Percentiles rank a stretch among this genome's conserved stretches.
These are phyloP conservation scores for Scleroderma bovista DNA, from an alignment of 768 basidiomycete genomes.

Conservation along the genomic window DNA sequence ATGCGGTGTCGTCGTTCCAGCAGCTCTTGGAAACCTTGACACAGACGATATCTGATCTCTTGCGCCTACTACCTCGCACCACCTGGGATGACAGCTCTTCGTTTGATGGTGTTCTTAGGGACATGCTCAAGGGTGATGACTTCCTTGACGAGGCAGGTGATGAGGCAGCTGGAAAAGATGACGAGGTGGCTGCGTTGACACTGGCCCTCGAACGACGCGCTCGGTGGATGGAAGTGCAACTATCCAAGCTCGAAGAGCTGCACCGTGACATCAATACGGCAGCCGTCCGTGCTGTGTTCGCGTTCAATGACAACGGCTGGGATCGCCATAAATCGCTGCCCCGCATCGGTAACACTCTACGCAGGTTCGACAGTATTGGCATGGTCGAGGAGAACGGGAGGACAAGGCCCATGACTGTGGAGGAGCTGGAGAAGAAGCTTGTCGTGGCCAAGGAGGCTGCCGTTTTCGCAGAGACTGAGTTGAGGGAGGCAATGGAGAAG, in stretches of 20 bases:
- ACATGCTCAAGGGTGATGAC: conserved; percentile 87
- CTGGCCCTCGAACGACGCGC: conserved; percentile 84
- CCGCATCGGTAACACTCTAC: conserved; percentile 60
- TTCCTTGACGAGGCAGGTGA: conserved; percentile 73
- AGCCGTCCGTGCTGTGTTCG: conserved; percentile 73
- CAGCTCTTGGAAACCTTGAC: conserved; percentile 84
- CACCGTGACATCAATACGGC: conserved; percentile 89
- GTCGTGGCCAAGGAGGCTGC: conserved; percentile 65
- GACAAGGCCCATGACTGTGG: conserved; percentile 49
- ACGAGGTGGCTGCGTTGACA: conserved; percentile 81
- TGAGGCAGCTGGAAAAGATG: conserved; percentile 61
- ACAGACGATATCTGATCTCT: conserved; percentile 82
- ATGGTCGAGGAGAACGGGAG: conserved; percentile 41
- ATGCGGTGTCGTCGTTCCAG: conserved; percentile 86
- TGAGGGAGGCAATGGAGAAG: conserved; percentile 69
- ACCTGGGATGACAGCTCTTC: conserved; percentile 91
- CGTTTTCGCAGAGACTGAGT: conserved; percentile 66
- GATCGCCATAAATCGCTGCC: conserved; percentile 66
- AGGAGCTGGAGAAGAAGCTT: conserved; percentile 74
- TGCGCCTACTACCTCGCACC: conserved; percentile 79
- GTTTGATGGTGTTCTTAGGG: conserved; percentile 78
- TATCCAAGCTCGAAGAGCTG: conserved; percentile 83
- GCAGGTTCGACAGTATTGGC: conserved; percentile 64
- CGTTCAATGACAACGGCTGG: conserved; percentile 85
- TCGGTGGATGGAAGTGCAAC: conserved; percentile 88